phyloP scores from a whole-genome alignment of 2,329 filamentous ascomycete genomes.

The Fusarium sp. region DNA sequence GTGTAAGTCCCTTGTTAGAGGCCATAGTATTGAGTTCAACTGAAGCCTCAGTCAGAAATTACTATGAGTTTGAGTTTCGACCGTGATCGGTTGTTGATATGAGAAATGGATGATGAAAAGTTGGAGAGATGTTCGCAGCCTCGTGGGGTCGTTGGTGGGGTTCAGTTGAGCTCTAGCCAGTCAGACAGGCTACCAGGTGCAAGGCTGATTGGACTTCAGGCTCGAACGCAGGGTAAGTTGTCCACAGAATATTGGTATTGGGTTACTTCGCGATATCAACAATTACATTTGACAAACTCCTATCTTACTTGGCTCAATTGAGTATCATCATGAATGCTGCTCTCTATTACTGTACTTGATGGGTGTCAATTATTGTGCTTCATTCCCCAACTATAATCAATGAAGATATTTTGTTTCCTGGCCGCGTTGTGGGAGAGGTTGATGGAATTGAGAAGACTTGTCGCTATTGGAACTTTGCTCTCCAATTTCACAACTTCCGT shows the following conservation, averaged over 20 bases:
- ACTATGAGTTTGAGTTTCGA: not conserved
- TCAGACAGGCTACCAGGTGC: not conserved
- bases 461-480: not conserved
- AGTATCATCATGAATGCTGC: too few species aligned
- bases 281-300: not conserved
- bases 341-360: not conserved
- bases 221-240: constrained; percentile 10
- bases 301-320: not conserved
- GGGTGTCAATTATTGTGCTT: too few species aligned
- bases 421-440: not conserved
- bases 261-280: not conserved
- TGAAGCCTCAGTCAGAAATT: not conserved
- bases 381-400: not conserved
- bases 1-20: constrained; percentile 54
- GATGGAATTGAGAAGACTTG: not conserved
- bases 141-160: constrained; percentile 27
- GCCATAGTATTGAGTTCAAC: constrained; percentile 38
- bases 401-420: not conserved
- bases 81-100: not conserved
- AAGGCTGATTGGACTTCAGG: constrained; percentile 28
- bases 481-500: not conserved
- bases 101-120: constrained; percentile 38
- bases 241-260: not conserved
- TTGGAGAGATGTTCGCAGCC: constrained; percentile 41
- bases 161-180: constrained; percentile 16